Evolutionary conservation across 2,329 filamentous ascomycete genomes (phyloP), one percentile per base, ranked within the genome.

Genomic region (Torrubiella hemipterigena): DNA sequence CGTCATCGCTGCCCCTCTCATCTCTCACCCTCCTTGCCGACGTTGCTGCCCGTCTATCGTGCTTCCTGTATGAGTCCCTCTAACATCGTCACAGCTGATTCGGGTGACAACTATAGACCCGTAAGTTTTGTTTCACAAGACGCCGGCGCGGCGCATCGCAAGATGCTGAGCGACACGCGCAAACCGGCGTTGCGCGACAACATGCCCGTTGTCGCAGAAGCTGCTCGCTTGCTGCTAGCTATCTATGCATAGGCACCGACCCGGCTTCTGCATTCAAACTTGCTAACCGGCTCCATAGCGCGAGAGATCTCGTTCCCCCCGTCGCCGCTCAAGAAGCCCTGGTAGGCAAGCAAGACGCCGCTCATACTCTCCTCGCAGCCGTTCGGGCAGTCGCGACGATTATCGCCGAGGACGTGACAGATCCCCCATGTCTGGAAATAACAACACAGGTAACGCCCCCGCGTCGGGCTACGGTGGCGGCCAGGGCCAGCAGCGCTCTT

Each of bases 261-360:
- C n/a, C n/a, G n/a, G n/a, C n/a, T n/a, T n/a, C n/a, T n/a, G n/a
- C n/a, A n/a, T n/a, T n/a, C n/a, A n/a, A n/a, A n/a, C n/a, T n/a
- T n/a, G n/a, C n/a, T n/a, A n/a, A n/a, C n/a, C n/a, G n/a, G n/a
- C n/a, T n/a, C n/a, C n/a, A n/a, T n/a, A 89, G 82, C 82, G 83
- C 59, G 84, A 93, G 75, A 81, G 78, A 65, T 79, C 76, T 60
- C 77, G 80, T 56, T 84, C 80, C 46, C 78, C 80, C 51, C 77
- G 79, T 54, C 77, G 81, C 59, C 78, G 85, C 60, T 93, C 86
- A 50, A 81, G 85, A 61, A 93, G 84, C 64, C 83, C 81, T 47
- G 73, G 76, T 52, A 77, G 69, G 40, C 65, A 68, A 40, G 61
- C 72, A 51, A 74, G 70, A 51, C 80, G 81, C 51, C 77, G 81